Percentiles rank a stretch among this genome's conserved stretches.
phyloP scores from a whole-genome alignment of 164 flowering plant genomes.

The Macadamia integrifolia region DNA sequence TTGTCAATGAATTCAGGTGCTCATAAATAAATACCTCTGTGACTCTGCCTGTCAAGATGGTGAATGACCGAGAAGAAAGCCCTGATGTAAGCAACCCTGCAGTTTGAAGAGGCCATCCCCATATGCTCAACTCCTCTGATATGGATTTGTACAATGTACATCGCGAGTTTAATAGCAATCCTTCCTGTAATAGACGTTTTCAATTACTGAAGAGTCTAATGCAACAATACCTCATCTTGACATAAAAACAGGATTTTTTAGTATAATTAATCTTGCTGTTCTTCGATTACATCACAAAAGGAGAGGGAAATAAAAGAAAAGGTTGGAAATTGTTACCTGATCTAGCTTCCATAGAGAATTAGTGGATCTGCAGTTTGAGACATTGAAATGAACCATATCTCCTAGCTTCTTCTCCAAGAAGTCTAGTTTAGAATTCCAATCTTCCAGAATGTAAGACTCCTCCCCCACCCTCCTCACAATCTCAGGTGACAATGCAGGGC shows the following conservation, averaged over 20 bases:
- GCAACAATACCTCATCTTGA: background rate
- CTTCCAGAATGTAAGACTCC: constrained; percentile 26
- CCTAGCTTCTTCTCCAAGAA: constrained; percentile 41
- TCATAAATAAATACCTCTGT: constrained; percentile 46
- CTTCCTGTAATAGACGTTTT: constrained; percentile 38
- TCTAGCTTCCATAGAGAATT: constrained; percentile 52
- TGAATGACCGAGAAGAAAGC: constrained; percentile 51
- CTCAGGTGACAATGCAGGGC: constrained; percentile 36
- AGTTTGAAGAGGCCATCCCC: constrained; percentile 97
- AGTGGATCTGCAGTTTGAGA: constrained; percentile 42
- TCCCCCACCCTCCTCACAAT: constrained; percentile 33
- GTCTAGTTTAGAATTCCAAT: constrained; percentile 35
- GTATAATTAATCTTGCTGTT: too few species aligned
- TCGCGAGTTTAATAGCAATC: constrained; percentile 42
- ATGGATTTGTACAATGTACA: constrained; percentile 56
- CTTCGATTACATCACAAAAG: too few species aligned
- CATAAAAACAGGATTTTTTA: background rate
- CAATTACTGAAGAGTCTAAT: too few species aligned
- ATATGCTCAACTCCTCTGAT: constrained; percentile 60
- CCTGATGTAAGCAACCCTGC: constrained; percentile 60
- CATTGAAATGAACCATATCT: constrained; percentile 21
- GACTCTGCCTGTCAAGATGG: constrained; percentile 62
- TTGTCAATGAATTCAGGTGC: too few species aligned
- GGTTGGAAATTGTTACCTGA: constrained; percentile 36
- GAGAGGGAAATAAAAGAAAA: too few species aligned